phyloP scores from a whole-genome alignment of 495 filamentous ascomycete species.

The Mytilinidion resinicola region DNA sequence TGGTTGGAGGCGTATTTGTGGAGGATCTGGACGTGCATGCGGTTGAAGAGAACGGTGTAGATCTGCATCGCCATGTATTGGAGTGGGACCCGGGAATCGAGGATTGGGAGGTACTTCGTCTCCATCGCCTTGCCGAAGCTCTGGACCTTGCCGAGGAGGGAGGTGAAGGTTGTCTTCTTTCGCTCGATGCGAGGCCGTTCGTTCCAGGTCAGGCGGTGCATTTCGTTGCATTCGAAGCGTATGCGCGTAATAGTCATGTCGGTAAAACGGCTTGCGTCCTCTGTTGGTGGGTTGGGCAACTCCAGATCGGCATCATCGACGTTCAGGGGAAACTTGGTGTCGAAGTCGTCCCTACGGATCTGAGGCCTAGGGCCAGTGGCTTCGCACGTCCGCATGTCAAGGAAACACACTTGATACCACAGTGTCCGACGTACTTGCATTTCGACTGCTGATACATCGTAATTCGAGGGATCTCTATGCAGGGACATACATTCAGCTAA shows the following conservation, averaged over 20 bases:
- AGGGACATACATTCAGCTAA: slow-evolving; percentile 72
- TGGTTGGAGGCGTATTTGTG: slow-evolving; percentile 47
- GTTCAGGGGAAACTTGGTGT: slow-evolving; percentile 61
- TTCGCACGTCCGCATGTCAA: slow-evolving; percentile 72
- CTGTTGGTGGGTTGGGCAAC: slow-evolving; percentile 31
- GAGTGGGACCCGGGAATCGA: slow-evolving; percentile 51
- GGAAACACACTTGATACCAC: slow-evolving; percentile 69
- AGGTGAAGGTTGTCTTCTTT: slow-evolving; percentile 51
- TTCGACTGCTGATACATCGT: slow-evolving; percentile 59
- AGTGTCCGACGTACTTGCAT: slow-evolving; percentile 67
- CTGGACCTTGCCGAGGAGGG: slow-evolving; percentile 55
- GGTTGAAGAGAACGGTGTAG: slow-evolving; percentile 54
- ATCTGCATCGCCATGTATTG: slow-evolving; percentile 55
- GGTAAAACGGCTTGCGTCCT: slow-evolving; percentile 54
- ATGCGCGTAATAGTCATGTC: slow-evolving; percentile 59
- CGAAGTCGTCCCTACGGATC: slow-evolving; percentile 65
- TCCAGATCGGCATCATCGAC: slow-evolving; percentile 56
- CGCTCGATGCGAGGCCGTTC: slow-evolving; percentile 57
- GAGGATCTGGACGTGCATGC: slow-evolving; percentile 58
- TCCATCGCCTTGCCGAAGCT: slow-evolving; percentile 53
- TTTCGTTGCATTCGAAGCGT: slow-evolving; percentile 66
- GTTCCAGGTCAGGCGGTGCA: slow-evolving; percentile 59
- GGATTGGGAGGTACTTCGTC: slow-evolving; percentile 52
- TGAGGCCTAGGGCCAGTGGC: slow-evolving; percentile 62
- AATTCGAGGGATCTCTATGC: slow-evolving; percentile 59